These are phyloP conservation scores for Akanthomyces dipterigenus DNA, from an alignment of 2,329 filamentous ascomycete genomes.

Conservation along the genomic window DNA sequence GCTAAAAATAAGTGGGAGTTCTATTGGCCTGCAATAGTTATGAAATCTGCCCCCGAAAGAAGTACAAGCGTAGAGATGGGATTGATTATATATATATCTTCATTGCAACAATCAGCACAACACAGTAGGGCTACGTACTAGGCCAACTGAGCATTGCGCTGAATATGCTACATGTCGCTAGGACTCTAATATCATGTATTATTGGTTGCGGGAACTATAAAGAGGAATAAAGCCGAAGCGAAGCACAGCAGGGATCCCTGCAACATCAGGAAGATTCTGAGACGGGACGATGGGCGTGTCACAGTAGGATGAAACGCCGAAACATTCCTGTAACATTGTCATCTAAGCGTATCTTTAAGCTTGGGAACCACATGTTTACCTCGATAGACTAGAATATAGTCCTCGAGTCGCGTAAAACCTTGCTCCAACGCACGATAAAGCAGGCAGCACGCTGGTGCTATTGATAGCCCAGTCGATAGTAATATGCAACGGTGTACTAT, in stretches of 20 bases:
- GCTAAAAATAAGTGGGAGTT: not conserved
- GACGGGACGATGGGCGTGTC: not conserved
- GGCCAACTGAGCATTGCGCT: conserved; percentile 1
- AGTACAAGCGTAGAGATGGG: not conserved
- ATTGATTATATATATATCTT: not conserved
- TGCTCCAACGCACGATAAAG: not conserved
- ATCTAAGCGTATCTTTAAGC: not conserved
- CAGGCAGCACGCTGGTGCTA: too few species aligned
- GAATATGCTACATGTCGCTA: not conserved
- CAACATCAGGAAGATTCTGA: not conserved
- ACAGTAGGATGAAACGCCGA: not conserved
- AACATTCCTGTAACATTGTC: not conserved
- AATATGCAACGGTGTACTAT: too few species aligned
- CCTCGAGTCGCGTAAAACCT: not conserved
- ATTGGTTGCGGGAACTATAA: too few species aligned
- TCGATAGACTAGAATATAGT: too few species aligned
- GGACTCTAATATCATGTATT: not conserved
- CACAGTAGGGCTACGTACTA: too few species aligned
- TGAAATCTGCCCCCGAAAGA: not conserved
- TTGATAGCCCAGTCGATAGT: too few species aligned
- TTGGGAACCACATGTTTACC: not conserved
- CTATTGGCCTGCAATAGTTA: not conserved
- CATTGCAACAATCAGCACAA: too few species aligned
- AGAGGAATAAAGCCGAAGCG: not conserved
- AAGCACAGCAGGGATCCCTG: not conserved